Conservation (phyloP, 129 eudicot genomes). For the Scalesia atractyloides region DNA sequence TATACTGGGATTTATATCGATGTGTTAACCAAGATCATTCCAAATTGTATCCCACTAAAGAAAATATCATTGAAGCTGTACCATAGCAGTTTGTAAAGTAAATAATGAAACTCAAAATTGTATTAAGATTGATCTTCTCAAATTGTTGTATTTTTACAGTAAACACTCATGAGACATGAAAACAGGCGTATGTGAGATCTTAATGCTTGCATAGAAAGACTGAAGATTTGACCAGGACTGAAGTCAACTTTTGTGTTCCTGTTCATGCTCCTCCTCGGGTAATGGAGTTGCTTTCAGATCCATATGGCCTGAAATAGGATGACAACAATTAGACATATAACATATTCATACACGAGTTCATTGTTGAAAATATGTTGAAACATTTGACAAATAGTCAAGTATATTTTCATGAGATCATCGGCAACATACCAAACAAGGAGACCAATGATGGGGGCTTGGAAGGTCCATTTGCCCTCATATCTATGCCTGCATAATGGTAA, state of each 20-base stretch:
- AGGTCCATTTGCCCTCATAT: slow-evolving; percentile 54
- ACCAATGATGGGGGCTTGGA: slow-evolving; percentile 72
- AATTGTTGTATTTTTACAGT: slow-evolving; percentile 44
- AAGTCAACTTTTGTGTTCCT: slow-evolving; percentile 44
- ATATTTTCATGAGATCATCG: background rate
- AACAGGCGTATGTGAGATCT: slow-evolving; percentile 32
- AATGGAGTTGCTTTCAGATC: slow-evolving; percentile 51
- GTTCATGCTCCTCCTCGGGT: slow-evolving; percentile 57
- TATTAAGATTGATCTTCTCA: slow-evolving; percentile 33
- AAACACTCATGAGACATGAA: slow-evolving; percentile 29
- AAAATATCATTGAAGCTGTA: slow-evolving; percentile 14
- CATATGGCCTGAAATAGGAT: slow-evolving; percentile 39
- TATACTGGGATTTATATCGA: slow-evolving; percentile 9
- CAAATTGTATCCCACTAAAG: slow-evolving; percentile 14
- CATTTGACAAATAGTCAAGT: too few relatives aligned
- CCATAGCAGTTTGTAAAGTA: slow-evolving; percentile 26
- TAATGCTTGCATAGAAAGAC: slow-evolving; percentile 29
- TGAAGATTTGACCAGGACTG: background rate
- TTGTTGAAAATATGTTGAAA: background rate
- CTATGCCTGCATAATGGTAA: slow-evolving; percentile 55
- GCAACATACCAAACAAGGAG: slow-evolving; percentile 72
- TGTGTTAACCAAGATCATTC: slow-evolving; percentile 14
- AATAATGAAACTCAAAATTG: slow-evolving; percentile 35
- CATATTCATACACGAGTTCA: background rate
- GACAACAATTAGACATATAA: background rate